phyloP scores from a whole-genome alignment of 2,329 filamentous ascomycete genomes.

The Colletotrichum destructivum region DNA sequence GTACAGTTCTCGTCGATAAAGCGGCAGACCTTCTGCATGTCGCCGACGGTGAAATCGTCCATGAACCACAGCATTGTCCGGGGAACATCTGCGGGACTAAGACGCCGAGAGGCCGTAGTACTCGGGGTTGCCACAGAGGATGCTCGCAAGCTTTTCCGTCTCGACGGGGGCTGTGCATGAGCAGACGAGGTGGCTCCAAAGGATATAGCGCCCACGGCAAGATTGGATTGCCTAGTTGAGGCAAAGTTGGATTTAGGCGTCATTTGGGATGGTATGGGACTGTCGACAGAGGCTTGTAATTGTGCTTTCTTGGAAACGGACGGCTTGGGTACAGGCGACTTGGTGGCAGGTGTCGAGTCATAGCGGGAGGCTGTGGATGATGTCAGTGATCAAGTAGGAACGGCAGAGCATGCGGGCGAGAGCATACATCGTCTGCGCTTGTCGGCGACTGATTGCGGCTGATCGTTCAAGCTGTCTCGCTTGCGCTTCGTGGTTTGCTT shows the following conservation, averaged over 20 bases:
- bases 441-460: conserved; percentile 9
- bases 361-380: conserved; percentile 24
- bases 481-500: conserved; percentile 25
- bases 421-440: conserved; percentile 35
- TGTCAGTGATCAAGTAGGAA: neutral
- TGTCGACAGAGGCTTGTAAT: conserved; percentile 11
- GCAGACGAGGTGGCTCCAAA: conserved; percentile 2
- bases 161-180: neutral
- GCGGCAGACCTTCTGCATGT: conserved; percentile 41
- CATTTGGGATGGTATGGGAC: neutral
- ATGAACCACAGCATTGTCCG: conserved; percentile 42
- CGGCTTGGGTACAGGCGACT: conserved; percentile 2
- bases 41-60: conserved; percentile 40
- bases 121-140: conserved; percentile 4
- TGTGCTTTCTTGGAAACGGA: conserved; percentile 24
- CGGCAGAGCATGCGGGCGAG: neutral
- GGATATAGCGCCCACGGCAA: neutral
- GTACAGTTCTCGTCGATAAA: conserved; percentile 40
- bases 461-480: conserved; percentile 28
- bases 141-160: conserved; percentile 18
- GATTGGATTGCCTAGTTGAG: conserved; percentile 11
- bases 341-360: conserved; percentile 21
- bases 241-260: conserved; percentile 7
- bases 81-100: conserved; percentile 36
- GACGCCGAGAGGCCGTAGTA: neutral